phyloP scores from a whole-genome alignment of 192 early-diverging fungal genomes.

The Pilaira anomala region DNA sequence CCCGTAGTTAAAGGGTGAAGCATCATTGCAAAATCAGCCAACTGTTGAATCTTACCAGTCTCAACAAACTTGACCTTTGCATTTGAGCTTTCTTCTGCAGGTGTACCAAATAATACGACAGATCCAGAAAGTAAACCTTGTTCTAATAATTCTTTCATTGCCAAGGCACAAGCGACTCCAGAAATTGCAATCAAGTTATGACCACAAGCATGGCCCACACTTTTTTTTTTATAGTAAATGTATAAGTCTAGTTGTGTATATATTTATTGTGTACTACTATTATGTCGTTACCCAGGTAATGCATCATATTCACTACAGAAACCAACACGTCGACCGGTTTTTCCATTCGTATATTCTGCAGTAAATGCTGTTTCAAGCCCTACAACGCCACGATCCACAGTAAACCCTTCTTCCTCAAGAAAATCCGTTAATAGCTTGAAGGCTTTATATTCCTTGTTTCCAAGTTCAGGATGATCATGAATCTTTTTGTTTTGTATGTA shows the following conservation, averaged over 20 bases:
- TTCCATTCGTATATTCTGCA: slow-evolving; percentile 56
- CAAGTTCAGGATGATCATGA: slow-evolving; percentile 59
- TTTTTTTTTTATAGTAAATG: neutral
- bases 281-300: slow-evolving; percentile 50
- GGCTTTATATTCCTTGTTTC: slow-evolving; percentile 55
- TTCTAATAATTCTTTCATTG: slow-evolving; percentile 40
- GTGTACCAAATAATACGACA: slow-evolving; percentile 64
- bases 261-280: no score
- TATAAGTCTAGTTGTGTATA: no score
- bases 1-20: slow-evolving; percentile 40
- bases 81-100: slow-evolving; percentile 62
- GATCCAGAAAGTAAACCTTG: slow-evolving; percentile 40
- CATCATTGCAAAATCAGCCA: slow-evolving; percentile 74
- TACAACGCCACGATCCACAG: slow-evolving; percentile 53
- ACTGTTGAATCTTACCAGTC: slow-evolving; percentile 58
- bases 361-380: slow-evolving; percentile 74
- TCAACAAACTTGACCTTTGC: slow-evolving; percentile 73
- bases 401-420: slow-evolving; percentile 62
- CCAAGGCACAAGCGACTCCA: slow-evolving; percentile 57
- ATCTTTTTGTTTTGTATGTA: slow-evolving; percentile 44
- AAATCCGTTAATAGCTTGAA: slow-evolving; percentile 61
- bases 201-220: slow-evolving; percentile 57
- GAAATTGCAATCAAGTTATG: slow-evolving; percentile 72
- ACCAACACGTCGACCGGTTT: slow-evolving; percentile 44
- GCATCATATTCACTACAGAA: slow-evolving; percentile 67